Evolutionary conservation across 225 moss, liverwort and hornwort genomes (phyloP), one percentile per base, ranked within the genome.

Genomic region (Marchantia polymorpha): DNA sequence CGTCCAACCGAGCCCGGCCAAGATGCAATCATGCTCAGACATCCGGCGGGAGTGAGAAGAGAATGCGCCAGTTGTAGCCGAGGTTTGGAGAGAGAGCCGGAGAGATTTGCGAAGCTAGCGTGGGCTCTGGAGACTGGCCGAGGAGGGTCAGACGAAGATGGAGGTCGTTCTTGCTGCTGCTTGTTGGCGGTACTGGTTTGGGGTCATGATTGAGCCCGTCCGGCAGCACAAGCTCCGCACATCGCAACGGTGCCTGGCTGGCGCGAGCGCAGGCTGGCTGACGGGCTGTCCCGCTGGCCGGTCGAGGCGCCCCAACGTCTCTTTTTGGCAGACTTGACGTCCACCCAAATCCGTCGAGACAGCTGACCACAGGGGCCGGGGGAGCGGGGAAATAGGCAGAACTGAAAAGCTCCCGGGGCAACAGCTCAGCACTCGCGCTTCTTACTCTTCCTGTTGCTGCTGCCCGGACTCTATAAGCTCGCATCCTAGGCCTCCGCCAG

Each of bases 141-240:
- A 64, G 64, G 73, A 64, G 64, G 7, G 15, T 15, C n/a, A n/a
- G n/a, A 20, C 17, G 9, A 58, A 58, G 19, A 22, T 22, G n/a
- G 23, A 23, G 7, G 23, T 22, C 22, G 8, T 22, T 7, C n/a
- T 8, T 61, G 39, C 61, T 10, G n/a, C 61, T 61, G n/a, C 30
- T 50, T 52, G 11, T 12, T 23, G 17, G 56, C 56, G 13, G 14
- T 26, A 26, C 23, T 69, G 54, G 53, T n/a, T n/a, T n/a, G n/a
- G 73, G 23, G 52, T 73, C 73, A 73, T 73, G 73, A 73, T 52
- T 53, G 73, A 49, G 72, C 11, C 26, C 4, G 73, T 73, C 52
- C 51, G 25, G 52, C 73, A 69, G 19, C 66, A 66, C 12, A 12
- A 12, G 29, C 29, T 30, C 66, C 8, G 25, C 66, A 66, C 69